Evolutionary conservation across 192 early-diverging fungal species (phyloP), one percentile per base, ranked within the genome.

Genomic region (Podila minutissima): DNA sequence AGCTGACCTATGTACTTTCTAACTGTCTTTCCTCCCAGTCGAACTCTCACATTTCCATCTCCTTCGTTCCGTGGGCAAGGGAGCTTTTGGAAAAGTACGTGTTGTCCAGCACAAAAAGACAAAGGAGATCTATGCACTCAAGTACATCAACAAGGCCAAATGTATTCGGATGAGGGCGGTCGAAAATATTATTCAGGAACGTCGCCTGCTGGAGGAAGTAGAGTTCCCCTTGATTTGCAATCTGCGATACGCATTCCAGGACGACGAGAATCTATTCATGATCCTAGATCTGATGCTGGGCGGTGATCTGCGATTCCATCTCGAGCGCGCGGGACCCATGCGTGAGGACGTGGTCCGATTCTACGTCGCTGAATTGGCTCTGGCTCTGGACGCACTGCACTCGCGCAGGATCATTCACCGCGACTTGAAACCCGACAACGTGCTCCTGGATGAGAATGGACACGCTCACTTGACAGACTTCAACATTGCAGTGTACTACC

Each of bases 131-230:
- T 98, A 93, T 61, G 97, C 97, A n/a, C 89, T 98, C 57, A 98
- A 98, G 83, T 97, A 97, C 83, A 98, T 98, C 88, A 96, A 94
- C 88, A 98, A 98, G 87, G 88, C 83, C n/a, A 90, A 94, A 70
- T 97, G 96, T 78, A 96, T 98, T 32, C 82, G 88, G 65, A 95
- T 93, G 91, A 85, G 89, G 55, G 93, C 96, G 0, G 89, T 97
- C 8, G 89, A 95, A 41, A 97, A 98, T 77, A 94, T 97, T 37
- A 91, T 98, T 55, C 91, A 94, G 50, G 97, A 98, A 86, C 89
- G 97, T 48, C 88, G 91, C 15, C 79, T 98, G 69, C 83, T 99
- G 5, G 96, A 98, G 72, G 90, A 93, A 55, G 92, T 98, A 35
- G 90, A 95, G 35, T 92, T 92, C 74, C 86, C 94, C 5, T 90